Evolutionary conservation across 1,139 yeast genomes (phyloP).

Genomic region (Geotrichum europaeum): DNA sequence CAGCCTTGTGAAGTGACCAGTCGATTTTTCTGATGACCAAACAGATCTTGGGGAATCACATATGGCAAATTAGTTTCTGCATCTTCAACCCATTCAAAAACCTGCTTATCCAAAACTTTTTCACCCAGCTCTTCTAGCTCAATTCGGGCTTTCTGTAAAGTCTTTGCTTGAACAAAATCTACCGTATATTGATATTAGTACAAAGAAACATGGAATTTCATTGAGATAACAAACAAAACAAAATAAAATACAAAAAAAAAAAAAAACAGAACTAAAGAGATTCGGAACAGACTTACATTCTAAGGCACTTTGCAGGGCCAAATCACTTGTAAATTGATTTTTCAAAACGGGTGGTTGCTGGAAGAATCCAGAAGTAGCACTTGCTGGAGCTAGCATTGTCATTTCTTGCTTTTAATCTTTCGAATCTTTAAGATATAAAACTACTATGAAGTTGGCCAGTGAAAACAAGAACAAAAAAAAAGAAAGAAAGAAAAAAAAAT

Average conservation of each 20-base stretch:
- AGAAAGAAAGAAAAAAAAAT: neutral
- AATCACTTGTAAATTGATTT: conserved; percentile 27
- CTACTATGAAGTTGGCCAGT: neutral
- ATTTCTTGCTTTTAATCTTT: conserved; percentile 7
- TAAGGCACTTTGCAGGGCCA: conserved; percentile 25
- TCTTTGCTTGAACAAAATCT: conserved; percentile 19
- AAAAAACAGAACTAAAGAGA: neutral
- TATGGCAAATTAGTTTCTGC: conserved; percentile 31
- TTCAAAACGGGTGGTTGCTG: conserved; percentile 25
- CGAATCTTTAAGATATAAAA: neutral
- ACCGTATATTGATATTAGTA: neutral
- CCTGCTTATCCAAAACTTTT: conserved; percentile 23
- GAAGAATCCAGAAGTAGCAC: conserved; percentile 29
- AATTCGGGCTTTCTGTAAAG: conserved; percentile 13
- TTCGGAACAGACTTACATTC: conserved; percentile 9
- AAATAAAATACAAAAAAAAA: neutral
- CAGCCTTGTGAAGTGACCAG: conserved; percentile 33
- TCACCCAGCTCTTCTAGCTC: conserved; percentile 27
- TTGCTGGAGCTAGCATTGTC: conserved; percentile 22
- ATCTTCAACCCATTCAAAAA: conserved; percentile 30
- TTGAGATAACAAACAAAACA: neutral
- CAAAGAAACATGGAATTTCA: neutral
- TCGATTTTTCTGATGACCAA: conserved; percentile 27
- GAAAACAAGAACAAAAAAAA: neutral
- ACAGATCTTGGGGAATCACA: conserved; percentile 30